Conservation (phyloP, 2,329 filamentous ascomycete species). For the Sclerotinia trifoliorum region DNA sequence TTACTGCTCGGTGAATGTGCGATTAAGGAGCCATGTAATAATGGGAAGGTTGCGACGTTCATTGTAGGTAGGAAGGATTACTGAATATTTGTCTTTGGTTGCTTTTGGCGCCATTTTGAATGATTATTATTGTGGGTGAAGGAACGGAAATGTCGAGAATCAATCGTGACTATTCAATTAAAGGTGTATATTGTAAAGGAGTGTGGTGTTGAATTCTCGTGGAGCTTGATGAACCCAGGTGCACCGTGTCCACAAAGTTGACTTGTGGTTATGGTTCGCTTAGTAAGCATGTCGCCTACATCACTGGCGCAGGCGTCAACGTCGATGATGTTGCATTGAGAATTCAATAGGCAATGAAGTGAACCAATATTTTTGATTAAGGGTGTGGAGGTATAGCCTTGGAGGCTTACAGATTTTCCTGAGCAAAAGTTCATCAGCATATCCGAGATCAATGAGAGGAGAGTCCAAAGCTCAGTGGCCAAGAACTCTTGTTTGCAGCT, state of each 20-base stretch:
- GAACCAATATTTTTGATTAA: not conserved
- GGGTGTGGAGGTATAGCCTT: fast-evolving
- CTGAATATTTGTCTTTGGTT: conserved; percentile 79
- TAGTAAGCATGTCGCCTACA: conserved; percentile 3
- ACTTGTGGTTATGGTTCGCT: not conserved
- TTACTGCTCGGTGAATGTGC: conserved; percentile 86
- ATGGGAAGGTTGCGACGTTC: conserved; percentile 97
- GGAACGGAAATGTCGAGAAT: conserved; percentile 11
- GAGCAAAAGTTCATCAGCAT: not conserved
- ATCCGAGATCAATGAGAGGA: not conserved
- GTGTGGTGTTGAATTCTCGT: conserved; percentile 15
- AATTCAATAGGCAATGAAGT: not conserved
- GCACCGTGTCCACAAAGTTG: conserved; percentile 20
- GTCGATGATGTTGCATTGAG: not conserved
- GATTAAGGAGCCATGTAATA: conserved; percentile 89
- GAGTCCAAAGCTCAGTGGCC: not conserved
- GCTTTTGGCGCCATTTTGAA: conserved; percentile 27
- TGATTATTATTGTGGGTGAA: conserved; percentile 10
- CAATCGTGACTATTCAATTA: conserved; percentile 14
- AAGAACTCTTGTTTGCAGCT: not conserved
- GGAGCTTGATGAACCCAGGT: conserved; percentile 8
- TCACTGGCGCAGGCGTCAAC: not conserved
- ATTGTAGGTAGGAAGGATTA: conserved; percentile 98
- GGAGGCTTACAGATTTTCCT: not conserved
- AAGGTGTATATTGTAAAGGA: conserved; percentile 13